phyloP scores from a whole-genome alignment of 495 filamentous ascomycete species.

The Glonium stellatum region DNA sequence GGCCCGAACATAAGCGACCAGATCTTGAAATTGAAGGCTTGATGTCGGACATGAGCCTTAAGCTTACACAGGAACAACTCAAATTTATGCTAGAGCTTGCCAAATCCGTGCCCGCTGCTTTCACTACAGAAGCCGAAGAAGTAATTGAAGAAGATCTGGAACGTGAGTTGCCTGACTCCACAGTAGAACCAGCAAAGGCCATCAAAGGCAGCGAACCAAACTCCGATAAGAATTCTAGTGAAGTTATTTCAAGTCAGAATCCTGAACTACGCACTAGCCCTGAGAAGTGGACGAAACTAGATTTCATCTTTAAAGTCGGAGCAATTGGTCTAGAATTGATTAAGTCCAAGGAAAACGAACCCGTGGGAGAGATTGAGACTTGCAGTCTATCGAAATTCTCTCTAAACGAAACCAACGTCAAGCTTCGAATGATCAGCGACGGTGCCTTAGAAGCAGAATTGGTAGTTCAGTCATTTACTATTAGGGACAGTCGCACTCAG shows the following conservation, averaged over 20 bases:
- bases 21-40: constrained; percentile 85
- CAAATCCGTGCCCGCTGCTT: constrained; percentile 76
- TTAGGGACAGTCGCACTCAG: constrained; percentile 75
- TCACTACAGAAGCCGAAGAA: constrained; percentile 67
- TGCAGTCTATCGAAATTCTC: constrained; percentile 90
- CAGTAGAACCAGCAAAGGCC: constrained; percentile 45
- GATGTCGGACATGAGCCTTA: constrained; percentile 86
- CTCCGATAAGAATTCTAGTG: constrained; percentile 28
- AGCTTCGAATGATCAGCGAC: constrained; percentile 91
- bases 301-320: constrained; percentile 83
- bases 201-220: constrained; percentile 29
- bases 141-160: constrained; percentile 56
- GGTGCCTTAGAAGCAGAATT: constrained; percentile 89
- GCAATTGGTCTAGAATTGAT: constrained; percentile 85
- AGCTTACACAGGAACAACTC: constrained; percentile 82
- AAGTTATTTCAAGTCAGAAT: constrained; percentile 48
- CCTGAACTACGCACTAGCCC: constrained; percentile 57
- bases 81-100: constrained; percentile 81
- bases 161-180: constrained; percentile 55
- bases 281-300: constrained; percentile 85
- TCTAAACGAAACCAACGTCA: constrained; percentile 82
- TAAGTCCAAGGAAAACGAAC: constrained; percentile 62
- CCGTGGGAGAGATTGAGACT: constrained; percentile 67
- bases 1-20: constrained; percentile 65
- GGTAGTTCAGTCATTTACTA: constrained; percentile 88